A percentile compares a stretch with the other conserved stretches of the same genome.
These are phyloP conservation scores for Phtheirospermum japonicum DNA, from an alignment of 257 asterid species.

Conservation along the genomic window DNA sequence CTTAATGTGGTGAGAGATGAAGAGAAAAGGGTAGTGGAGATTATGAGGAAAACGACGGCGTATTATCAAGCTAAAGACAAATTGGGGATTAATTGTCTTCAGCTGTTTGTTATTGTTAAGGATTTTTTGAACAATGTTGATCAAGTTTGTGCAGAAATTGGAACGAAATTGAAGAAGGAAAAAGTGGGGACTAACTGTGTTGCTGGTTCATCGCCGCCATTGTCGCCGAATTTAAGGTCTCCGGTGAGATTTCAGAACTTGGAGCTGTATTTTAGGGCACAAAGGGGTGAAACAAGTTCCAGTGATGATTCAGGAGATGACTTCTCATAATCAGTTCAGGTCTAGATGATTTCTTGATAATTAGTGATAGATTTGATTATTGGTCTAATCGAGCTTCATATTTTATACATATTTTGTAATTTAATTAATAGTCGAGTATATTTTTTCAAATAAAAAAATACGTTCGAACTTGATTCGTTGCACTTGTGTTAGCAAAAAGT, in stretches of 20 bases:
- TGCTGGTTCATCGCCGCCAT: slow-evolving; percentile 46
- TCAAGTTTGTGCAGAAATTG: slow-evolving; percentile 53
- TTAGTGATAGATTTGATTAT: too few species aligned
- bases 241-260: slow-evolving; percentile 60
- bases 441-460: too few species aligned
- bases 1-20: slow-evolving; percentile 66
- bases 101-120: slow-evolving; percentile 59
- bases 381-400: too few species aligned
- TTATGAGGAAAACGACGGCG: slow-evolving; percentile 62
- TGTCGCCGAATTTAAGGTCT: slow-evolving; percentile 47
- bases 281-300: slow-evolving; percentile 34
- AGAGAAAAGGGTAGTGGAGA: slow-evolving; percentile 61
- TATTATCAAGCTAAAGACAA: too few species aligned
- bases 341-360: too few species aligned
- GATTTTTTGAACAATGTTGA: slow-evolving; percentile 68
- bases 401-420: too few species aligned
- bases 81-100: slow-evolving; percentile 40
- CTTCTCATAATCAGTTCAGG: slow-evolving; percentile 37
- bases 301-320: slow-evolving; percentile 74
- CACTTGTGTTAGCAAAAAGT: too few species aligned
- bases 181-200: slow-evolving; percentile 30
- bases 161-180: slow-evolving; percentile 41
- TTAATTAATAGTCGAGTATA: too few species aligned
- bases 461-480: too few species aligned
- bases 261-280: slow-evolving; percentile 43